Evolutionary conservation across 805 yeast genomes (phyloP).

Genomic region (Candida dendrica): DNA sequence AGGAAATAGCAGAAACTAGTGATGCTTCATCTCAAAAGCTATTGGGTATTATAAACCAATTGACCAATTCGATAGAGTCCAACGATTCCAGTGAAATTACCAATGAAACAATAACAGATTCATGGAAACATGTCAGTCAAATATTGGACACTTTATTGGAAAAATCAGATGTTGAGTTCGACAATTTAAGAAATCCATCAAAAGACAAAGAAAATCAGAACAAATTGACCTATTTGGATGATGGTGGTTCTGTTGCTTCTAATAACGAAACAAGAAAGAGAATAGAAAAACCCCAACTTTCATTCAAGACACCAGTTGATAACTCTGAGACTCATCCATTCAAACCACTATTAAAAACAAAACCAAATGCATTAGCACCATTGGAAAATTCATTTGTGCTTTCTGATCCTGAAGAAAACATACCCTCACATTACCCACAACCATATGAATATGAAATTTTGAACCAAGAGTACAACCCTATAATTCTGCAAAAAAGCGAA

Average conservation of each 20-base stretch:
- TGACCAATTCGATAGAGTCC: slow-evolving; percentile 32
- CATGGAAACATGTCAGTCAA: slow-evolving; percentile 60
- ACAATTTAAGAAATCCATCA: slow-evolving; percentile 24
- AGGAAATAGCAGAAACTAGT: slow-evolving; percentile 31
- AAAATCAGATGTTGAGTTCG: slow-evolving; percentile 64
- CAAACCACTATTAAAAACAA: slow-evolving; percentile 59
- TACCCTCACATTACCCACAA: slow-evolving; percentile 60
- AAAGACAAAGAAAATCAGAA: slow-evolving; percentile 6
- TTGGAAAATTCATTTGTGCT: slow-evolving; percentile 43
- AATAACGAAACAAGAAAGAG: slow-evolving; percentile 19
- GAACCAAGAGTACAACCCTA: slow-evolving; percentile 58
- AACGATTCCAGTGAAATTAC: slow-evolving; percentile 18
- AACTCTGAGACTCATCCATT: slow-evolving; percentile 69
- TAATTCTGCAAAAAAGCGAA: slow-evolving; percentile 36
- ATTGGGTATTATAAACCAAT: slow-evolving; percentile 36
- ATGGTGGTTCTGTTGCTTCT: slow-evolving; percentile 16
- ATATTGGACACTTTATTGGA: slow-evolving; percentile 69
- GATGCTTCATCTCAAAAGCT: slow-evolving; percentile 34
- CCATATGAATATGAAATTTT: slow-evolving; percentile 78
- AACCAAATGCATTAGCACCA: slow-evolving; percentile 63
- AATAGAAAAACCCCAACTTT: slow-evolving; percentile 61
- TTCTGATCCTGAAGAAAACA: slow-evolving; percentile 29
- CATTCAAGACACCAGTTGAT: slow-evolving; percentile 53
- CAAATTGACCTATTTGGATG: slow-evolving; percentile 44
- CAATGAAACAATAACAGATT: slow-evolving; percentile 37